These are phyloP conservation scores for Stagonosporopsis cucurbitacearum DNA, from an alignment of 2,329 filamentous ascomycete genomes.

Conservation along the genomic window DNA sequence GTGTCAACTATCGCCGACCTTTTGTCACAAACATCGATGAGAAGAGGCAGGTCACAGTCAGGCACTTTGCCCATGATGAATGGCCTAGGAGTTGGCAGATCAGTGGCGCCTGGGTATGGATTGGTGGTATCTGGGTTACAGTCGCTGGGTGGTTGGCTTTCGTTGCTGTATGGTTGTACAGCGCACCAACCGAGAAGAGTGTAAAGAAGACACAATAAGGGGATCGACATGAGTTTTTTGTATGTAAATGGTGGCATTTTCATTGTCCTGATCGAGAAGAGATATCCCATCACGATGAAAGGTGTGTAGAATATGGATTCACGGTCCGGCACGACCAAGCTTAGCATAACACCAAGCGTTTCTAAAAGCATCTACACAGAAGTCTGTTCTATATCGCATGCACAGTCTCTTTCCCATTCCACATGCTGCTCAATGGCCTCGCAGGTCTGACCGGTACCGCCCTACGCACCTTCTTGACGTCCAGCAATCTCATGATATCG, in stretches of 20 bases:
- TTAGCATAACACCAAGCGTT: constrained; percentile 17
- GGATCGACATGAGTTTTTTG: background rate
- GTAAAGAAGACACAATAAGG: constrained; percentile 58
- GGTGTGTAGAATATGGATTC: constrained; percentile 17
- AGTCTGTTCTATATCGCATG: background rate
- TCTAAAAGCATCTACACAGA: background rate
- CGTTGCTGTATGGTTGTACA: constrained; percentile 86
- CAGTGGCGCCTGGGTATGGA: constrained; percentile 92
- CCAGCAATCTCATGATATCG: constrained; percentile 26
- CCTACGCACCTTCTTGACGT: constrained; percentile 24
- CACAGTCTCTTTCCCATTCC: constrained; percentile 1
- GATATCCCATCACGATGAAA: constrained; percentile 21
- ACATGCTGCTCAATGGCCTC: constrained; percentile 26
- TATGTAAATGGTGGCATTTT: constrained; percentile 4
- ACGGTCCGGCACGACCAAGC: constrained; percentile 9
- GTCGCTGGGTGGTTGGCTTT: constrained; percentile 85
- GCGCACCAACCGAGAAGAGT: constrained; percentile 62
- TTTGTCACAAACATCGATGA: constrained; percentile 90
- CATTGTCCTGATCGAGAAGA: constrained; percentile 6
- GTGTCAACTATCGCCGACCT: constrained; percentile 94
- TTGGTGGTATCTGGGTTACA: constrained; percentile 84
- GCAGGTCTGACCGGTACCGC: constrained; percentile 25
- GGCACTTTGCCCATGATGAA: constrained; percentile 97
- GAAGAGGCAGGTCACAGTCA: constrained; percentile 91
- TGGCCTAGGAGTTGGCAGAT: constrained; percentile 92